These are phyloP conservation scores for Neofusicoccum ribis DNA, from an alignment of 2,329 filamentous ascomycete genomes.

Conservation along the genomic window DNA sequence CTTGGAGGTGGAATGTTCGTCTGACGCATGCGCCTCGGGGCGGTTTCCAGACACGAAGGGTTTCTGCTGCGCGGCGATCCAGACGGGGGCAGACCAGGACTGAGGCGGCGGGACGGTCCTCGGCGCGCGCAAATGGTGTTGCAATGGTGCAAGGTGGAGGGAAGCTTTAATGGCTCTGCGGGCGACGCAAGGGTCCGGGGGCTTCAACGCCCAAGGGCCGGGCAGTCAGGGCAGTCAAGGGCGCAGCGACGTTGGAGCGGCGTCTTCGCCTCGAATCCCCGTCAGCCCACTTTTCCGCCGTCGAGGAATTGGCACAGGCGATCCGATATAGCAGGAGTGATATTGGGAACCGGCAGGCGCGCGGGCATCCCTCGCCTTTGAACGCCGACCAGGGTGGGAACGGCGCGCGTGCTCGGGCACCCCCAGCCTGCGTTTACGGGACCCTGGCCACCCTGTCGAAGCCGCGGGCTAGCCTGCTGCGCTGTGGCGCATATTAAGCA, in stretches of 20 bases:
- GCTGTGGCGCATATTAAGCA: slow-evolving; percentile 10
- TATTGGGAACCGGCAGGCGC: slow-evolving; percentile 12
- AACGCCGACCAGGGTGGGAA: not conserved
- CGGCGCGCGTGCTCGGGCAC: not conserved
- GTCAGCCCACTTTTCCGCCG: slow-evolving; percentile 16
- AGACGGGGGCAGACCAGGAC: not conserved
- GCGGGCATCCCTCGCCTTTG: slow-evolving; percentile 13
- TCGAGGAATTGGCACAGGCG: slow-evolving; percentile 15
- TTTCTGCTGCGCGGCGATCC: slow-evolving; percentile 2
- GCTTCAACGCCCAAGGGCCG: not conserved
- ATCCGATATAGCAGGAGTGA: slow-evolving; percentile 12
- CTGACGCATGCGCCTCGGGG: slow-evolving; percentile 8
- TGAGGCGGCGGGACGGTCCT: slow-evolving; percentile 6
- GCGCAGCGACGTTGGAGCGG: slow-evolving; percentile 3
- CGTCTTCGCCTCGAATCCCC: slow-evolving; percentile 12
- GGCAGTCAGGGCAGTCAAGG: slow-evolving; percentile 15
- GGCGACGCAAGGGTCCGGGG: slow-evolving; percentile 14
- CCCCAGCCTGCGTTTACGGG: too few species aligned
- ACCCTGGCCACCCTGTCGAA: too few species aligned
- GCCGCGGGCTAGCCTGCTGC: not conserved
- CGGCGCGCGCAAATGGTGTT: slow-evolving; percentile 17
- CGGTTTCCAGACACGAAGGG: slow-evolving; percentile 8
- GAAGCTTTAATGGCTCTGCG: slow-evolving; percentile 13
- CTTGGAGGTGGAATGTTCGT: slow-evolving; percentile 11
- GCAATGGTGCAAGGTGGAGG: slow-evolving; percentile 17